phyloP scores from a whole-genome alignment of 768 basidiomycete genomes.

The Phallus indusiatus region DNA sequence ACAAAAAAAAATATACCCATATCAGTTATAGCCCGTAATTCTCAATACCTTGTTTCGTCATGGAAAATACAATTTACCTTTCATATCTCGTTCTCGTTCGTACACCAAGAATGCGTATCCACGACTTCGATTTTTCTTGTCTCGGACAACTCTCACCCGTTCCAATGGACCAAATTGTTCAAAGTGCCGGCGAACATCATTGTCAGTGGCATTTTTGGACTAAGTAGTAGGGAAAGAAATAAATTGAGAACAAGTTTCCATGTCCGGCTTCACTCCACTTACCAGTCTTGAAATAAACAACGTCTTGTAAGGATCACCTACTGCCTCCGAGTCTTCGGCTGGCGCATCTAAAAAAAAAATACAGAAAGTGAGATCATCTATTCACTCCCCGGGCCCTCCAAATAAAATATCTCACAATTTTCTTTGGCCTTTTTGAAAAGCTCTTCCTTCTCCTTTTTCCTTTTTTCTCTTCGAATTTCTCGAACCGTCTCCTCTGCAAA shows the following conservation, averaged over 20 bases:
- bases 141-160: conserved; percentile 84
- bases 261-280: conserved; percentile 14
- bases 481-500: conserved; percentile 77
- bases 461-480: conserved; percentile 66
- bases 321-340: conserved; percentile 78
- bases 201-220: conserved; percentile 90
- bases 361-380: too few relatives aligned
- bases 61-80: conserved; percentile 46
- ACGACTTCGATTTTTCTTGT: conserved; percentile 77
- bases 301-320: conserved; percentile 97
- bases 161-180: conserved; percentile 94
- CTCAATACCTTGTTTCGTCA: not conserved
- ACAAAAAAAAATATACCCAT: conserved; percentile 12
- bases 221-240: conserved; percentile 22
- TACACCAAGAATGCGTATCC: conserved; percentile 98
- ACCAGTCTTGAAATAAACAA: conserved; percentile 93
- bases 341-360: conserved; percentile 69
- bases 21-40: not conserved
- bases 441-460: conserved; percentile 66
- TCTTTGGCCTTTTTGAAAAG: conserved; percentile 76
- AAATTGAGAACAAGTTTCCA: conserved; percentile 5
- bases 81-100: conserved; percentile 98
- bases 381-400: too few relatives aligned
- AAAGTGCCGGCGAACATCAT: conserved; percentile 89
- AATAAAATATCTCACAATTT: conserved; percentile 64